These are phyloP conservation scores for Ganoderma sinense DNA, from an alignment of 1,284 basidiomycete species.

Conservation along the genomic window DNA sequence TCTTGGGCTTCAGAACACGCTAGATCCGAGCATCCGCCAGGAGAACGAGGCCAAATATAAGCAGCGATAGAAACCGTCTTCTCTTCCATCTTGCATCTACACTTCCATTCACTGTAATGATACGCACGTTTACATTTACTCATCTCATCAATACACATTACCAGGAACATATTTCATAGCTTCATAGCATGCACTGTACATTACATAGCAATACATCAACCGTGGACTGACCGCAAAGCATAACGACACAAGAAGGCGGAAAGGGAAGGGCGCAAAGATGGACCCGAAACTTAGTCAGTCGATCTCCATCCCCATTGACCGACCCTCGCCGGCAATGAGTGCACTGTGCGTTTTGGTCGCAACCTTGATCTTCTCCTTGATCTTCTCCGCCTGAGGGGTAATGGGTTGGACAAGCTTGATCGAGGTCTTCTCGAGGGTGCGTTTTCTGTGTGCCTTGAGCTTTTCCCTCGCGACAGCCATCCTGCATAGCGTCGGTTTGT, in stretches of 20 bases:
- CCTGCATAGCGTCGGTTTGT: constrained; percentile 47
- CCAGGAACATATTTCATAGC: constrained; percentile 34
- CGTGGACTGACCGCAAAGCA: constrained; percentile 27
- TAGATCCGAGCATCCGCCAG: constrained; percentile 81
- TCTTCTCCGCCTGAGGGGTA: constrained; percentile 54
- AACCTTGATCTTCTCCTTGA: constrained; percentile 84
- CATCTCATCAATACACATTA: constrained; percentile 31
- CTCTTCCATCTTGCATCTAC: constrained; percentile 4
- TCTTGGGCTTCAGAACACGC: constrained; percentile 88
- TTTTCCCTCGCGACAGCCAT: constrained; percentile 85
- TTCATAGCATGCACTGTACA: constrained; percentile 33
- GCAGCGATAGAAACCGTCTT: constrained; percentile 52
- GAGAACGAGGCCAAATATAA: constrained; percentile 94
- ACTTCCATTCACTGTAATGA: constrained; percentile 14
- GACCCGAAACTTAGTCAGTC: constrained; percentile 61
- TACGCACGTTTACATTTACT: constrained; percentile 27
- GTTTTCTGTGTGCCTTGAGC: constrained; percentile 71
- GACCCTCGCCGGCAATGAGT: constrained; percentile 78
- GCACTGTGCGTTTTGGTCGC: constrained; percentile 73
- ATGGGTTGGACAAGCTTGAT: constrained; percentile 80
- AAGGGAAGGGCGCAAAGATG: neutral
- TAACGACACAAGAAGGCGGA: constrained; percentile 21
- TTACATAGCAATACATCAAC: constrained; percentile 31
- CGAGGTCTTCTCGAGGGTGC: constrained; percentile 66
- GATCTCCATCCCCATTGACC: constrained; percentile 84